phyloP scores from a whole-genome alignment of 257 asterid genomes.

The Prunella vulgaris region DNA sequence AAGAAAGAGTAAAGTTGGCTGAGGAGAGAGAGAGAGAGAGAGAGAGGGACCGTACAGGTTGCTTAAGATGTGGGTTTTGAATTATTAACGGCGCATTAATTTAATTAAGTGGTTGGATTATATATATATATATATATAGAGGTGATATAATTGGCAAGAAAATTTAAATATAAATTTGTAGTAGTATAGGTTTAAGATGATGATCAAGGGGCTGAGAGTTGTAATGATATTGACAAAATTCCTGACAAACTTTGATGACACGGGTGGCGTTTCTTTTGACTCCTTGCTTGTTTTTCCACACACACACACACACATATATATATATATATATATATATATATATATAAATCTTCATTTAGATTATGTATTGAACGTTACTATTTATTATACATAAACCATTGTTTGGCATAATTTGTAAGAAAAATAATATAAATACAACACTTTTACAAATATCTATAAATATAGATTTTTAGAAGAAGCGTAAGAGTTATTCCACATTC shows the following conservation, averaged over 20 bases:
- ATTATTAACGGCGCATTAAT: slow-evolving; percentile 2
- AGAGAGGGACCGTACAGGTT: slow-evolving; percentile 29
- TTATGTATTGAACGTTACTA: too few relatives aligned
- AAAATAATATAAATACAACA: too few relatives aligned
- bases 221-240: slow-evolving; percentile 9
- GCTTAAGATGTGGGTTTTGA: slow-evolving; percentile 34
- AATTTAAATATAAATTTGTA: neutral
- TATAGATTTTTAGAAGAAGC: too few relatives aligned
- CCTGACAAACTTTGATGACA: slow-evolving; percentile 15
- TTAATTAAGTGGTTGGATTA: slow-evolving; percentile 18
- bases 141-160: neutral
- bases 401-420: too few relatives aligned
- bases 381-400: too few relatives aligned
- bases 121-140: slow-evolving; percentile 1
- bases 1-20: slow-evolving; percentile 36
- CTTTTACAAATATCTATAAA: too few relatives aligned
- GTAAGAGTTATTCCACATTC: too few relatives aligned
- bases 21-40: slow-evolving; percentile 20
- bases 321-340: too few relatives aligned
- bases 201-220: neutral
- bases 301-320: too few relatives aligned
- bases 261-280: neutral
- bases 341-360: too few relatives aligned
- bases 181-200: neutral
- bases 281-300: neutral